These are phyloP conservation scores for Blastobotrys illinoisensis DNA, from an alignment of 1,139 yeast genomes.

Conservation along the genomic window DNA sequence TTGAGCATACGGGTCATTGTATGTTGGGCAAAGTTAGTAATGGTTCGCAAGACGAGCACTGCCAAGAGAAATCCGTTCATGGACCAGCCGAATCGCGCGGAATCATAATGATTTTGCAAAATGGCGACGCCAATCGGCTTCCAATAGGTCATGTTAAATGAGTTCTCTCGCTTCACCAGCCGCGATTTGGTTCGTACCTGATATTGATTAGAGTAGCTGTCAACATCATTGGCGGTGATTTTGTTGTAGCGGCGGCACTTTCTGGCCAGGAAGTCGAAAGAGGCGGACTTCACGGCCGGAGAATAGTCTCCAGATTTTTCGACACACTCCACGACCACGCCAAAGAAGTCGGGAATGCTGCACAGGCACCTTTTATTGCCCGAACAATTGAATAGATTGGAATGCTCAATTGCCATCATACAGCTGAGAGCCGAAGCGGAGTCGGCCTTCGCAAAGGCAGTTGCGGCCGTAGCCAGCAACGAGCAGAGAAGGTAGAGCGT, in stretches of 20 bases:
- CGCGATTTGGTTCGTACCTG: neutral
- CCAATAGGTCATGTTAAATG: neutral
- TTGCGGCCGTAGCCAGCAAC: neutral
- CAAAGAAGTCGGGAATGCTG: conserved; percentile 4
- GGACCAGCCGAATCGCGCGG: neutral
- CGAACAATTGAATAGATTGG: neutral
- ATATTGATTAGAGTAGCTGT: neutral
- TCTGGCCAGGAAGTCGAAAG: neutral
- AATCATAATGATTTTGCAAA: neutral
- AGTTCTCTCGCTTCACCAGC: neutral
- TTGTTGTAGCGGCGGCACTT: neutral
- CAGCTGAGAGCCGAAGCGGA: neutral
- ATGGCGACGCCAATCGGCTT: neutral
- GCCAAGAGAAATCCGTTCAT: conserved; percentile 29
- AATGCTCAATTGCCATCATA: neutral
- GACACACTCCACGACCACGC: conserved; percentile 7
- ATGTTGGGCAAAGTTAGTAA: conserved; percentile 11
- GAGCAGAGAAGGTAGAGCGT: neutral
- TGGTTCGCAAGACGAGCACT: conserved; percentile 19
- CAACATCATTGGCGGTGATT: neutral
- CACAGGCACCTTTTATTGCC: conserved; percentile 8
- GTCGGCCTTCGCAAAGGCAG: neutral
- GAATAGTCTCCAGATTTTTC: conserved; percentile 33
- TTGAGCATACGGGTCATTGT: conserved; percentile 34
- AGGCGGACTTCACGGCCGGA: neutral